Evolutionary conservation across 495 filamentous ascomycete genomes (phyloP), one percentile per base, ranked within the genome.

Genomic region (Margaritispora aquatica): DNA sequence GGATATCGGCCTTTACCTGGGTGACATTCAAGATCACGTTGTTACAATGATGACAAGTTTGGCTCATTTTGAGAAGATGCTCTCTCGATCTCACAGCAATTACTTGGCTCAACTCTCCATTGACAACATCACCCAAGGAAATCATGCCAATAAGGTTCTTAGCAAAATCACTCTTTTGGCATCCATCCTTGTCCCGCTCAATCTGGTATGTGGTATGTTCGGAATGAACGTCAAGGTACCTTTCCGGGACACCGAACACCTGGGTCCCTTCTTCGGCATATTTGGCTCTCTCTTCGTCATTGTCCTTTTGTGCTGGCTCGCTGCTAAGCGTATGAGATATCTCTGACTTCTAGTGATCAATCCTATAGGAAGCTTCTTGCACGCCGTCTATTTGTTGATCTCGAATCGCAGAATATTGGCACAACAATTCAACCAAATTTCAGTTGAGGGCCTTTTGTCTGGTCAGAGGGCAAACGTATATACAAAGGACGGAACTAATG

Each of bases 21-120:
- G 90, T 60, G 94, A 98, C 76, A 96, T 97, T 61, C 94, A 98
- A 70, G 94, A 98, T 74, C 94, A 98, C 79, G 93, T 98, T 31
- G 90, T 98, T 29, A 97, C 94, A 60, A 97, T 97, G 94, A 95
- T 96, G 83, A 89, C 85, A 63, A 98, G 96, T 71, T 74, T 98
- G 54, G 85, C 83, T 10, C 94, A 98, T 69, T 97, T 94, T 64
- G 95, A 98, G 70, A 97, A 97, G 77, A 97, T 98, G 81, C 83
- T 98, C 55, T 90, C 88, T 7, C 88, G 95, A 21, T 87, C 86
- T n/a, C 95, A 97, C 75, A 87, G 87, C 74, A 98, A 98, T 69
- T 97, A 97, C 62, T 80, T 97, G 19, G 94, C 94, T 15, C 94
- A 97, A 73, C 82, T 98, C 59, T 92, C 88, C 51, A 92, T 98